These are phyloP conservation scores for Phlebiopsis flavidoalba DNA, from an alignment of 768 basidiomycete genomes.

Conservation along the genomic window DNA sequence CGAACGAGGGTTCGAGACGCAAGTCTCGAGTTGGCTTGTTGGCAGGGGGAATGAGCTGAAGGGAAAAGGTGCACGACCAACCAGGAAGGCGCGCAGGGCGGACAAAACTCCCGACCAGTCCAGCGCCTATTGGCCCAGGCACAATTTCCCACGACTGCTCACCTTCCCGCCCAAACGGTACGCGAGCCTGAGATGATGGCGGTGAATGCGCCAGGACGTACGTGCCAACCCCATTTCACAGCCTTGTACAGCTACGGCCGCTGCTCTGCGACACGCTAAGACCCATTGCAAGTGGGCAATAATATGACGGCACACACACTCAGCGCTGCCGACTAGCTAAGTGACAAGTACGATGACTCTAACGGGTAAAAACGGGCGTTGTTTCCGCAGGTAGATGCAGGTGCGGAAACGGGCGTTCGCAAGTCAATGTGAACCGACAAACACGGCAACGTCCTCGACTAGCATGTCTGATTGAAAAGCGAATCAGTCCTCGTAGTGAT, in stretches of 20 bases:
- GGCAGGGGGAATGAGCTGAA: background rate
- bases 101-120: background rate
- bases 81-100: background rate
- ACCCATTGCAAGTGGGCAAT: too few relatives aligned
- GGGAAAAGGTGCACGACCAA: background rate
- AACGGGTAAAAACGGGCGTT: too few relatives aligned
- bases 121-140: background rate
- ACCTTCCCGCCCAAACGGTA: background rate
- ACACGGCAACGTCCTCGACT: too few relatives aligned
- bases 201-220: background rate
- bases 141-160: background rate
- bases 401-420: too few relatives aligned
- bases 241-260: background rate
- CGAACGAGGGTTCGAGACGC: background rate
- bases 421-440: too few relatives aligned
- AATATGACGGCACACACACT: too few relatives aligned
- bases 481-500: conserved; percentile 17
- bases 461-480: too few relatives aligned
- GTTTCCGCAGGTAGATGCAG: too few relatives aligned
- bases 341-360: too few relatives aligned
- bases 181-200: background rate
- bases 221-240: background rate
- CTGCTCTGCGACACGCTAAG: too few relatives aligned
- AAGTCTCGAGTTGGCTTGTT: background rate
- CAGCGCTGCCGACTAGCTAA: too few relatives aligned